A percentile compares a stretch with the other conserved stretches of the same genome.
Evolutionary conservation across 345 rosid species (phyloP).

Genomic region (Linum usitatissimum): DNA sequence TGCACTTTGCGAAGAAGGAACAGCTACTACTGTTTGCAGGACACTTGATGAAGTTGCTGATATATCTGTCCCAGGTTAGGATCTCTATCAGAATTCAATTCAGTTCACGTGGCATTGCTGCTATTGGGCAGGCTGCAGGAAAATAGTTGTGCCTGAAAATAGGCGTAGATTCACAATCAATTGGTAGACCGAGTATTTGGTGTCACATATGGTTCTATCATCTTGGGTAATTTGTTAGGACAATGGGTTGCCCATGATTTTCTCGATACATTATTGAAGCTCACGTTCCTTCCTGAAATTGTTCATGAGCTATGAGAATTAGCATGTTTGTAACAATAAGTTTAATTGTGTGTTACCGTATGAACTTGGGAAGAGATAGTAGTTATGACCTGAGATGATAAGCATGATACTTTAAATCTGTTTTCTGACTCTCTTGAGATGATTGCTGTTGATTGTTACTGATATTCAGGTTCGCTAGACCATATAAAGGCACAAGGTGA

Average conservation of each 20-base stretch:
- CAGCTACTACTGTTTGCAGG: constrained; percentile 75
- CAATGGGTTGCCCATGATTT: background rate
- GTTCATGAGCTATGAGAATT: background rate
- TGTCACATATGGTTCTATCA: background rate
- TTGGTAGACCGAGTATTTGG: background rate
- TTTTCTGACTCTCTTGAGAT: background rate
- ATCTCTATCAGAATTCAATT: constrained; percentile 5
- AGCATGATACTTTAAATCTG: background rate
- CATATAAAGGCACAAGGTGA: constrained; percentile 84
- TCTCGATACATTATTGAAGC: background rate
- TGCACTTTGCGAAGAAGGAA: constrained; percentile 92
- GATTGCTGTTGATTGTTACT: background rate
- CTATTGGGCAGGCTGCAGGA: background rate
- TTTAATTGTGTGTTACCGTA: background rate
- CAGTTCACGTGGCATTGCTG: constrained; percentile 2
- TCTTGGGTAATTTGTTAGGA: background rate
- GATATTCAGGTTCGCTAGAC: constrained; percentile 60
- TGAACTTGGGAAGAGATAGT: too few relatives aligned
- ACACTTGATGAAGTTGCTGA: constrained; percentile 92
- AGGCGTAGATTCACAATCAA: background rate
- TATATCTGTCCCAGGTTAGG: constrained; percentile 77
- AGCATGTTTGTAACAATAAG: background rate
- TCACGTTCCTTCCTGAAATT: background rate
- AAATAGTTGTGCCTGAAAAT: background rate
- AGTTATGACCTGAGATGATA: too few relatives aligned